Percentiles rank a stretch among this genome's conserved stretches.
These are phyloP conservation scores for Phytophthora ohioensis DNA, from an alignment of 352 stramenopile species.

Conservation along the genomic window DNA sequence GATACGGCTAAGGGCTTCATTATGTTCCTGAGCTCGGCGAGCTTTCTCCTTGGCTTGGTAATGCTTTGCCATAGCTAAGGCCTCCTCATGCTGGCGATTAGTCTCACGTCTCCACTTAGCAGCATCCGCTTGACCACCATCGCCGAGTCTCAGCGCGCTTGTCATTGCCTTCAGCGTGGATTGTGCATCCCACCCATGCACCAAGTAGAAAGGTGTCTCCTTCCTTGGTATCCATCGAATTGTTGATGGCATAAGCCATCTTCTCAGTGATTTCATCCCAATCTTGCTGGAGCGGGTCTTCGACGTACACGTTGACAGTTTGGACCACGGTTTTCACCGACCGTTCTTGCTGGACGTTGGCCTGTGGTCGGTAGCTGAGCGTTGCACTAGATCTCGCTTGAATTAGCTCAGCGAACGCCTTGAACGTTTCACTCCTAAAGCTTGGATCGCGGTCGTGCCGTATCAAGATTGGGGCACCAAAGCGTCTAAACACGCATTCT, in stretches of 20 bases:
- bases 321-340: conserved; percentile 1
- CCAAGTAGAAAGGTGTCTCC: conserved; percentile 1
- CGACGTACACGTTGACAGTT: background rate
- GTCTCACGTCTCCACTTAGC: background rate
- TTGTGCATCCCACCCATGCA: background rate
- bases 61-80: no score
- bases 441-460: background rate
- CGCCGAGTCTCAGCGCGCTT: background rate
- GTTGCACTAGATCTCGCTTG: no score
- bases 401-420: background rate
- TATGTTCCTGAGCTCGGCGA: no score
- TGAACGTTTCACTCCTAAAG: background rate
- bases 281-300: no score
- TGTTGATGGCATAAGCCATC: background rate
- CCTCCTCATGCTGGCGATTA: conserved; percentile 4
- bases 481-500: background rate
- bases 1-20: no score
- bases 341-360: background rate
- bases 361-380: background rate
- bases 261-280: no score
- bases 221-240: background rate
- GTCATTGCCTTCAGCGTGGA: conserved; percentile 7
- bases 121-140: background rate
- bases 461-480: background rate
- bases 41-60: no score